Evolutionary conservation across 208 protist species (phyloP).

Genomic region (Trypanosoma theileri): DNA sequence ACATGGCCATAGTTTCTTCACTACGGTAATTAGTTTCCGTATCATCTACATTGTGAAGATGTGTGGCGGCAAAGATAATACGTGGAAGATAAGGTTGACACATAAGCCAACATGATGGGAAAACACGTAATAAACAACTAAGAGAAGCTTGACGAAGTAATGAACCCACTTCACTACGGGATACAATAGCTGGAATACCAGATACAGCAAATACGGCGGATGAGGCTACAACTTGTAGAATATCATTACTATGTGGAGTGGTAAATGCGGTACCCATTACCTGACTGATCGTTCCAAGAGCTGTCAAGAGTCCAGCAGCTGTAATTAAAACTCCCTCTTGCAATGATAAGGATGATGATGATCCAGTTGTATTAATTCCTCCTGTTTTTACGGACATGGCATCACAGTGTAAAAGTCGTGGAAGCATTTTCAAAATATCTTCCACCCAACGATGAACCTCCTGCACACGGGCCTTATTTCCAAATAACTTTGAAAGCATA

Average conservation of each 20-base stretch:
- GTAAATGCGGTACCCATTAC: conserved; percentile 69
- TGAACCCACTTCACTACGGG: conserved; percentile 47
- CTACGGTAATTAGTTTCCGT: conserved; percentile 71
- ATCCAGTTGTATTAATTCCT: not conserved
- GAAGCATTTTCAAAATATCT: conserved; percentile 17
- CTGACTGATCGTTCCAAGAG: conserved; percentile 29
- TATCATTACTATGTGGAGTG: conserved; percentile 42
- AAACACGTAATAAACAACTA: conserved; percentile 57
- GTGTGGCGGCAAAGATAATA: conserved; percentile 60
- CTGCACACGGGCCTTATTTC: conserved; percentile 68
- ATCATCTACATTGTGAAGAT: conserved; percentile 65
- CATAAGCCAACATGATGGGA: conserved; percentile 85
- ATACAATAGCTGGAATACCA: conserved; percentile 44
- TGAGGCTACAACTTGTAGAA: conserved; percentile 52
- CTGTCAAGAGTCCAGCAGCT: conserved; percentile 49
- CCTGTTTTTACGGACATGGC: no score
- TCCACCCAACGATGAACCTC: conserved; percentile 63
- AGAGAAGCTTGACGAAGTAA: conserved; percentile 71
- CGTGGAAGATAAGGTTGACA: conserved; percentile 75
- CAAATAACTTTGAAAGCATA: conserved; percentile 75
- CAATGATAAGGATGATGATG: conserved; percentile 14
- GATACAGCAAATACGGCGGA: conserved; percentile 54
- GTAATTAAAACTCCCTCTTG: conserved; percentile 37
- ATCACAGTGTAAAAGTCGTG: conserved; percentile 14
- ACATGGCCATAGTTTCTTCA: conserved; percentile 72